Conservation (phyloP, 345 rosid species). For the Trapa bicornis region DNA sequence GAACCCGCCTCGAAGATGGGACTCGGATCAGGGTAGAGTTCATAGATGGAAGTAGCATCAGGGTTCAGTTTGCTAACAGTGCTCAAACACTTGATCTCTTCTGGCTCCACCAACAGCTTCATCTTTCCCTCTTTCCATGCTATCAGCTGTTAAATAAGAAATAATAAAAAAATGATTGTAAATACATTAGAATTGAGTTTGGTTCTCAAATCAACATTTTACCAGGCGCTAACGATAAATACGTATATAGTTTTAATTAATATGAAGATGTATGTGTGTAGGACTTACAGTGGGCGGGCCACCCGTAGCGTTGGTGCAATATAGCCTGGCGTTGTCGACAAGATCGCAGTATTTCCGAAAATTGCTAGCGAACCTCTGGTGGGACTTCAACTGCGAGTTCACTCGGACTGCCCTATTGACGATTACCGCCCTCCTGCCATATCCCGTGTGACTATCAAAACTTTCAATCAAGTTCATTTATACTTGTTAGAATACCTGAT, state of each 20-base stretch:
- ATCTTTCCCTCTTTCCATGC: conserved; percentile 68
- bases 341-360: conserved; percentile 55
- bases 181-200: background rate
- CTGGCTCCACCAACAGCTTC: conserved; percentile 59
- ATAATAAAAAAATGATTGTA: background rate
- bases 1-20: conserved; percentile 35
- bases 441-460: no score
- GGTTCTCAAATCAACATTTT: no score
- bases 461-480: no score
- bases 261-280: no score
- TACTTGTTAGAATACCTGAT: conserved; percentile 35
- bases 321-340: conserved; percentile 78
- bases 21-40: conserved; percentile 42
- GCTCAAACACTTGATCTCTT: conserved; percentile 37
- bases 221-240: no score
- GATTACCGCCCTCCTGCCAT: conserved; percentile 65
- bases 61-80: conserved; percentile 34
- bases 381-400: conserved; percentile 67
- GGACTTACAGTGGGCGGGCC: conserved; percentile 58
- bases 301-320: conserved; percentile 62
- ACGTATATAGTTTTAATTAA: no score
- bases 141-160: conserved; percentile 38
- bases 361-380: conserved; percentile 74
- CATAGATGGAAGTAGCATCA: conserved; percentile 48
- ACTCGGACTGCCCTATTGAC: conserved; percentile 78